These are phyloP conservation scores for Kalanchoe fedtschenkoi DNA, from an alignment of 164 flowering plant genomes.

Conservation along the genomic window DNA sequence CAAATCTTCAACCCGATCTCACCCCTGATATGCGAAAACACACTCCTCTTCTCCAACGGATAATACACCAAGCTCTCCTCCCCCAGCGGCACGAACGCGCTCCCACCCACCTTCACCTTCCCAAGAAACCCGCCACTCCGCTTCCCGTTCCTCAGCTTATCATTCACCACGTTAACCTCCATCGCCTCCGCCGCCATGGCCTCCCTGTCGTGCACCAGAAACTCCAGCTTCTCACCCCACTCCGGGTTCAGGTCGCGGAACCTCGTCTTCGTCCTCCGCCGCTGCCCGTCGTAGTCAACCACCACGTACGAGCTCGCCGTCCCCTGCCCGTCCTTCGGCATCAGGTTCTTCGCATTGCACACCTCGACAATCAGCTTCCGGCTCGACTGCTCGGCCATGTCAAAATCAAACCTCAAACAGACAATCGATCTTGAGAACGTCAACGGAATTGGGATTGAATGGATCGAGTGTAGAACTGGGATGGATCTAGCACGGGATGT, in stretches of 20 bases:
- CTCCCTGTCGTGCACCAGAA: slow-evolving; percentile 47
- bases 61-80: slow-evolving; percentile 52
- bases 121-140: slow-evolving; percentile 70
- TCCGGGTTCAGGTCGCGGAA: slow-evolving; percentile 73
- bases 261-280: slow-evolving; percentile 70
- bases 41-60: slow-evolving; percentile 93
- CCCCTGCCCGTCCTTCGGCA: slow-evolving; percentile 98
- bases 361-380: slow-evolving; percentile 66
- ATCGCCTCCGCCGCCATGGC: slow-evolving; percentile 50
- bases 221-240: slow-evolving; percentile 87
- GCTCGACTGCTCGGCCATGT: slow-evolving; percentile 28
- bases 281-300: slow-evolving; percentile 79
- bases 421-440: too few species aligned
- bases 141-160: slow-evolving; percentile 46
- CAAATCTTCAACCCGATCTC: slow-evolving; percentile 71
- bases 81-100: slow-evolving; percentile 33
- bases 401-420: background rate
- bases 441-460: background rate
- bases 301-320: slow-evolving; percentile 79
- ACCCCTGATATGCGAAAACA: slow-evolving; percentile 87
- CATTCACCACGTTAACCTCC: slow-evolving; percentile 69
- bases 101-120: slow-evolving; percentile 62
- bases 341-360: slow-evolving; percentile 66
- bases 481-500: too few species aligned
- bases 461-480: too few species aligned